Conservation (phyloP, 2,329 filamentous ascomycete species). For the Arthrinium puccinioides region DNA sequence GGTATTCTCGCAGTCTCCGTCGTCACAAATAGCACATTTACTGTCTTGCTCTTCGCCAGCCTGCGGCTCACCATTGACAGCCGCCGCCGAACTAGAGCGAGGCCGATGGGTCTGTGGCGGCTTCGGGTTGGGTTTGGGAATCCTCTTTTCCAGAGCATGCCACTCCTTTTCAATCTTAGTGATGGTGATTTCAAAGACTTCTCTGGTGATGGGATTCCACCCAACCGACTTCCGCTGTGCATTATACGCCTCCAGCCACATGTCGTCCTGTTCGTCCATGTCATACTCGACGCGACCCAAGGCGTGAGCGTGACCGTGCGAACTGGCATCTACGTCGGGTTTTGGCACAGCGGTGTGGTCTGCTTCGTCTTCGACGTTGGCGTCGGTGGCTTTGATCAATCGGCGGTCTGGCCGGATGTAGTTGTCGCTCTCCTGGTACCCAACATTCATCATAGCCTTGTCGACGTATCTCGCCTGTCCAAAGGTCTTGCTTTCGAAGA, state of each 20-base stretch:
- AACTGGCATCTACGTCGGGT: conserved; percentile 50
- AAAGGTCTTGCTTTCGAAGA: conserved; percentile 77
- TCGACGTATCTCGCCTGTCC: conserved; percentile 90
- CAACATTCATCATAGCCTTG: conserved; percentile 90
- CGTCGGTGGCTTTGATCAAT: conserved; percentile 58
- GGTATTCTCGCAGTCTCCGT: conserved; percentile 98
- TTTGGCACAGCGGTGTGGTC: conserved; percentile 39
- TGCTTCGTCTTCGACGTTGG: conserved; percentile 50
- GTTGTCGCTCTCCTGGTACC: conserved; percentile 90
- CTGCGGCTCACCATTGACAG: conserved; percentile 87
- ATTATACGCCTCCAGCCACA: conserved; percentile 88
- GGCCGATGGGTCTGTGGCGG: conserved; percentile 91
- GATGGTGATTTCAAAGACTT: conserved; percentile 95
- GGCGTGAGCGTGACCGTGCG: conserved; percentile 33
- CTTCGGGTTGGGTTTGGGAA: conserved; percentile 94
- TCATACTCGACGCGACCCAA: conserved; percentile 93
- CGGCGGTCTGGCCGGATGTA: conserved; percentile 71
- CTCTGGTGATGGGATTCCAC: conserved; percentile 78
- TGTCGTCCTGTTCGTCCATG: conserved; percentile 98
- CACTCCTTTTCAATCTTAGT: conserved; percentile 99
- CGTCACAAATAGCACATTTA: conserved; percentile 95
- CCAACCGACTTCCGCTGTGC: conserved; percentile 64
- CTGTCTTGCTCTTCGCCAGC: conserved; percentile 91
- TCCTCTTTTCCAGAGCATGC: conserved; percentile 91
- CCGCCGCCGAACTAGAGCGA: conserved; percentile 86